Evolutionary conservation across 2,329 filamentous ascomycete species (phyloP).

Genomic region (Cercospora nicotianae): DNA sequence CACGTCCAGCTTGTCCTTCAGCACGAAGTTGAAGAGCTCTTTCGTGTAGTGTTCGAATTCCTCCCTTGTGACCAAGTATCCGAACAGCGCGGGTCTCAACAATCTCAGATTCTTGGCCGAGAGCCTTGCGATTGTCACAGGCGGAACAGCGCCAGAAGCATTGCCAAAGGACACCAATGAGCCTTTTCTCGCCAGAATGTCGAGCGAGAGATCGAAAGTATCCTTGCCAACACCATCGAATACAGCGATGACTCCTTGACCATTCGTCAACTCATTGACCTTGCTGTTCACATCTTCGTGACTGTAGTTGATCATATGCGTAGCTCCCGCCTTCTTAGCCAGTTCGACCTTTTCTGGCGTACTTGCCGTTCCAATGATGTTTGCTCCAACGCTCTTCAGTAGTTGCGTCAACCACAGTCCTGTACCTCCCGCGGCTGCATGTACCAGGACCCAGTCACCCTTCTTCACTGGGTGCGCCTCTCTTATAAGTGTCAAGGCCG

Average conservation of each 20-base stretch:
- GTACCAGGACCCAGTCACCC: constrained; percentile 79
- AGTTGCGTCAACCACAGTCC: constrained; percentile 75
- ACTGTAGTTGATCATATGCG: constrained; percentile 69
- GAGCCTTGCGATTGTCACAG: constrained; percentile 62
- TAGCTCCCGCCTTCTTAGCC: constrained; percentile 69
- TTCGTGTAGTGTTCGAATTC: constrained; percentile 69
- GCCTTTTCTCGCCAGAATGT: constrained; percentile 74
- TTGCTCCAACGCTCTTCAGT: constrained; percentile 69
- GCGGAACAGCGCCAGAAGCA: constrained; percentile 75
- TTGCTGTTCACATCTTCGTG: constrained; percentile 58
- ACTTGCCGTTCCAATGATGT: constrained; percentile 76
- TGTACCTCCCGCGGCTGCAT: constrained; percentile 82
- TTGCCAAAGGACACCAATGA: constrained; percentile 79
- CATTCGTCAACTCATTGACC: constrained; percentile 69
- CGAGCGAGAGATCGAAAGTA: constrained; percentile 77
- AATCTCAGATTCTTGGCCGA: constrained; percentile 74
- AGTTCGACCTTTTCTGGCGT: constrained; percentile 70
- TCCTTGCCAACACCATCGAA: constrained; percentile 84
- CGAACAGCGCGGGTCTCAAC: constrained; percentile 70
- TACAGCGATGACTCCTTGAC: constrained; percentile 71
- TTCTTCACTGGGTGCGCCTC: constrained; percentile 70
- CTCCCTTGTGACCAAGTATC: constrained; percentile 67
- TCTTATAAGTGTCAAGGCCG: constrained; percentile 74
- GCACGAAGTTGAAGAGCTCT: constrained; percentile 72
- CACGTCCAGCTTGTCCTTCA: constrained; percentile 68